Evolutionary conservation across 2,329 filamentous ascomycete genomes (phyloP), one percentile per base, ranked within the genome.

Genomic region (Clarireedia hainanense): DNA sequence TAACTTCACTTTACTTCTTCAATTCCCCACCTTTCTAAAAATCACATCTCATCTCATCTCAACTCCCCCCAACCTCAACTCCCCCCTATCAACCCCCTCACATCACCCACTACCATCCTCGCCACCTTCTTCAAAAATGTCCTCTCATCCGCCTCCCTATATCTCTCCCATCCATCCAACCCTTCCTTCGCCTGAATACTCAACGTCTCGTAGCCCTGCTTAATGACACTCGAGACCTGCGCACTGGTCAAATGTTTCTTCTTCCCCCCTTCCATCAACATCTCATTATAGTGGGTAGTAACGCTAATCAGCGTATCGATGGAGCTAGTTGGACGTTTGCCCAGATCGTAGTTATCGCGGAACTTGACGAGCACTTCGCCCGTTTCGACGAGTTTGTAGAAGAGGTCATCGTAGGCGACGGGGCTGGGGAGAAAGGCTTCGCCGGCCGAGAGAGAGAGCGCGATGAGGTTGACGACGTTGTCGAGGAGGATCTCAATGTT

Each of bases 351-450:
- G 9, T 81, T 85, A 60, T 91, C 83, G 42, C 89, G 83, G 73
- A 97, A 96, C 67, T 89, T 90, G 34, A 79, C 75, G 23, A 97
- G 79, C 12, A 89, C 80, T 49, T 95, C 89, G 10, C 91, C 90
- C 2, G 86, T 88, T 72, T 99, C 94, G 26, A 97, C 91, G 2
- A 97, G 81, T 73, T 99, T 99, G 80, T 99, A 99, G 74, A 99
- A 97, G 0, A 99, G 78, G 67, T 99, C 94, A 65, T 99, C 94
- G 71, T 97, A 97, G 1, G 89, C 85, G 17, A 88, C 81, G 0
- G 91, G 85, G 30, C 88, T 89, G 0, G 92, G 94, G 6, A 99
- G 78, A 72, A 99, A 97, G 2, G 88, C 85, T 69, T 97, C 94
- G 6, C 94, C 94, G 2, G 84, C 83, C 1, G 89, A 94, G 6